Percentiles rank a stretch among this genome's conserved stretches.
These are phyloP conservation scores for Phytophthora macrochlamydospora DNA, from an alignment of 352 stramenopile species.

Conservation along the genomic window DNA sequence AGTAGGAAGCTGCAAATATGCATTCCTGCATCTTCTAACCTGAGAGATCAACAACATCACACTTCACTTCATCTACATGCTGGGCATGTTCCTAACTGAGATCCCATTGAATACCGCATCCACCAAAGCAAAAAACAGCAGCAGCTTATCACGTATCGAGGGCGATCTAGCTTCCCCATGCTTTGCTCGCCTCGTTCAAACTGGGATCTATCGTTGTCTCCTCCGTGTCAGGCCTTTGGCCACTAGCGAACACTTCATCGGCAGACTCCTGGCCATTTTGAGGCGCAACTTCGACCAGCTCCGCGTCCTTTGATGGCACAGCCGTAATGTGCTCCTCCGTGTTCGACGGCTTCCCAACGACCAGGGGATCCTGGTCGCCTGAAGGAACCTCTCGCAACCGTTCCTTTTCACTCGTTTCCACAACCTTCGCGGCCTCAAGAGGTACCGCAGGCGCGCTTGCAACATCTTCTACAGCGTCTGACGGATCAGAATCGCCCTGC, in stretches of 20 bases:
- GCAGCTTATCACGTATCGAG: conserved; percentile 9
- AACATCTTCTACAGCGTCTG: conserved; percentile 8
- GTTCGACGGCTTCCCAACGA: conserved; percentile 13
- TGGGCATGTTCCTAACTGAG: conserved; percentile 19
- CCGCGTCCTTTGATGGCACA: conserved; percentile 17
- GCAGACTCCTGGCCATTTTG: conserved; percentile 13
- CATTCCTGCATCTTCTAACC: too few relatives aligned
- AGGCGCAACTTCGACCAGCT: conserved; percentile 6
- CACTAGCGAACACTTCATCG: conserved; percentile 5
- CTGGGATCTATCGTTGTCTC: conserved; percentile 21
- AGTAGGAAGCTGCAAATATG: conserved; percentile 38
- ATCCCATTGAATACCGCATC: conserved; percentile 25
- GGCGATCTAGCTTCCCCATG: conserved; percentile 18
- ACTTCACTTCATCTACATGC: not conserved
- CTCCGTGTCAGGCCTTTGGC: not conserved
- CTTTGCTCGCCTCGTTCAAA: conserved; percentile 16
- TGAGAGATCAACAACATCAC: conserved; percentile 17
- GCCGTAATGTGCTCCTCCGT: conserved; percentile 22
- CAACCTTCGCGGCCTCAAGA: conserved; percentile 4
- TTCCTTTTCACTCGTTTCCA: conserved; percentile 11
- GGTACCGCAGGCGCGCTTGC: conserved; percentile 3
- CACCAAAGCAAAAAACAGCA: conserved; percentile 20
- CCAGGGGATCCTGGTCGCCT: conserved; percentile 8
- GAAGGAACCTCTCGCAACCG: conserved; percentile 11
- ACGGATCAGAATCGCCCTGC: conserved; percentile 19